These are phyloP conservation scores for Phytophthora melonis DNA, from an alignment of 352 stramenopile genomes.

Conservation along the genomic window DNA sequence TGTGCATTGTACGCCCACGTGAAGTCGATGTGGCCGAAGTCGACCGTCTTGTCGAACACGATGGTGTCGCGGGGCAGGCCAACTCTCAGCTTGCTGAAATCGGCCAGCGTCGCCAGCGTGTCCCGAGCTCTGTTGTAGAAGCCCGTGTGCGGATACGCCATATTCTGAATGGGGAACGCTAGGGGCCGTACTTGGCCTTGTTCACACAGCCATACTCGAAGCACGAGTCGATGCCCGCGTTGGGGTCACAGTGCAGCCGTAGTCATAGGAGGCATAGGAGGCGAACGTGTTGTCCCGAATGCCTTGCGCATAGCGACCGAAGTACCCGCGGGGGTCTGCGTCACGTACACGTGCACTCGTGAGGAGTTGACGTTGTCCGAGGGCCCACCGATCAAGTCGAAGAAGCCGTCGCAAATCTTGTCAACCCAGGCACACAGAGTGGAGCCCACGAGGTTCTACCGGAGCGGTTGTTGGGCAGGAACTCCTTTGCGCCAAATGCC, in stretches of 20 bases:
- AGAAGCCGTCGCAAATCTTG: conserved; percentile 50
- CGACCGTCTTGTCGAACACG: conserved; percentile 43
- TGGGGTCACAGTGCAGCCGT: conserved; percentile 43
- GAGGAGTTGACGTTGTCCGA: conserved; percentile 58
- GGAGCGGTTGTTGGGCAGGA: conserved; percentile 41
- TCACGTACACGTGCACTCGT: conserved; percentile 58
- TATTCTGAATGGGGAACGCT: conserved; percentile 32
- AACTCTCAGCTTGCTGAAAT: conserved; percentile 47
- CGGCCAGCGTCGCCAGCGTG: conserved; percentile 41
- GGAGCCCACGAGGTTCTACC: conserved; percentile 45
- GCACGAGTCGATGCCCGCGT: conserved; percentile 43
- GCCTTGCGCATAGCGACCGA: conserved; percentile 55
- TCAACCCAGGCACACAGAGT: conserved; percentile 51
- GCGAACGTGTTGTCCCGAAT: conserved; percentile 60
- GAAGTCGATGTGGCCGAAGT: conserved; percentile 61
- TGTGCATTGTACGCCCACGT: conserved; percentile 49
- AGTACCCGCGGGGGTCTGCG: conserved; percentile 52
- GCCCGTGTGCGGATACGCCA: conserved; percentile 47
- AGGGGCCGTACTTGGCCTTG: conserved; percentile 50
- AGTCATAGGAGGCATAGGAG: conserved; percentile 54
- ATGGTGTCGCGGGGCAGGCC: conserved; percentile 44
- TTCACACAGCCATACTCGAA: conserved; percentile 47
- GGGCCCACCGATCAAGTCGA: conserved; percentile 48
- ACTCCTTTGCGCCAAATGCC: conserved; percentile 46
- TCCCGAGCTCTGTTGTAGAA: conserved; percentile 53